Evolutionary conservation across 345 rosid species (phyloP).

Genomic region (Triadica sebifera): DNA sequence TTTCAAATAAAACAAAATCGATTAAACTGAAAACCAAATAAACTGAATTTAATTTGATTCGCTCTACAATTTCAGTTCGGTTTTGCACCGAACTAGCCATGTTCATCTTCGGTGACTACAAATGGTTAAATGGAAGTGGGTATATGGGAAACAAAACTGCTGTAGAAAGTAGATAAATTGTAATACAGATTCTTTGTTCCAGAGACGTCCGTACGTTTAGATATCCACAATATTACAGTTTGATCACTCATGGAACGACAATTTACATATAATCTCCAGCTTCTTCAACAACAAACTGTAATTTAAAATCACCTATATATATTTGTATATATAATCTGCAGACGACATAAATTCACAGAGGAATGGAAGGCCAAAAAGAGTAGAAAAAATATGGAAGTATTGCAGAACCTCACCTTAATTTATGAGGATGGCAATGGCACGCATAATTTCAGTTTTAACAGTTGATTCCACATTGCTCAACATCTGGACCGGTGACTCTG

Average conservation of each 20-base stretch:
- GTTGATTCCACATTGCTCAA: constrained; percentile 79
- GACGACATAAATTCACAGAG: constrained; percentile 25
- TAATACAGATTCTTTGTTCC: neutral
- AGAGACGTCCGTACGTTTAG: constrained; percentile 12
- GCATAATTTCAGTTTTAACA: constrained; percentile 32
- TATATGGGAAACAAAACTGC: too few relatives aligned
- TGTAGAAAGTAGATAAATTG: too few relatives aligned
- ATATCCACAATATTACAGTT: constrained; percentile 17
- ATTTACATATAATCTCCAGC: neutral
- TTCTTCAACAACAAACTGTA: neutral
- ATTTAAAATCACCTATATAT: constrained; percentile 2
- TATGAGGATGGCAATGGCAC: neutral
- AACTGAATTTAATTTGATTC: too few relatives aligned
- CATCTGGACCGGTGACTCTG: constrained; percentile 75
- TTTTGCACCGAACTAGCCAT: too few relatives aligned
- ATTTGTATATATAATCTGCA: constrained; percentile 22
- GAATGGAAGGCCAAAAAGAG: neutral
- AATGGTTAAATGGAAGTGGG: too few relatives aligned
- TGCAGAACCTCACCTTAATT: constrained; percentile 6
- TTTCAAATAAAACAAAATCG: too few relatives aligned
- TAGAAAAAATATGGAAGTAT: neutral
- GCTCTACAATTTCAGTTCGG: too few relatives aligned
- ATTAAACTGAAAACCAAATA: too few relatives aligned
- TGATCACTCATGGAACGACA: constrained; percentile 1
- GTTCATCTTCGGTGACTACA: too few relatives aligned